Evolutionary conservation across 345 rosid species (phyloP).

Genomic region (Hibiscus trionum): DNA sequence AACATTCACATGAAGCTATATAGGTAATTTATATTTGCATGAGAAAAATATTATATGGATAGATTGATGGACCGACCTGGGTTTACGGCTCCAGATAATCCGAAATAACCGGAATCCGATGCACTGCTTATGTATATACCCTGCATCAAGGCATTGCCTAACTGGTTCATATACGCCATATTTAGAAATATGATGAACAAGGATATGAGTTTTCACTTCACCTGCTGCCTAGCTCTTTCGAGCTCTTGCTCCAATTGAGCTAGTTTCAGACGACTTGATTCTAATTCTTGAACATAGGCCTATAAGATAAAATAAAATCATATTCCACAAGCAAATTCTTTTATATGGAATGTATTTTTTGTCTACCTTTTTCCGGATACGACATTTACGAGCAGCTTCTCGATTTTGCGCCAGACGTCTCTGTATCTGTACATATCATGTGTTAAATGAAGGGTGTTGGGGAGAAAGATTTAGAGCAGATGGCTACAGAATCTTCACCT

Average conservation of each 20-base stretch:
- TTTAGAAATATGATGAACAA: neutral
- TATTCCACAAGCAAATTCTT: neutral
- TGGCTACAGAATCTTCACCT: too few species aligned
- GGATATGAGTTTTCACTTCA: constrained; percentile 17
- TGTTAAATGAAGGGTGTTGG: neutral
- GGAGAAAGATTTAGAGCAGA: too few species aligned
- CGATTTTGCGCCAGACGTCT: neutral
- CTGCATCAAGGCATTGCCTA: constrained; percentile 29
- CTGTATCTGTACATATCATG: neutral
- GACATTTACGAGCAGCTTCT: neutral
- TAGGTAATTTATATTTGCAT: neutral
- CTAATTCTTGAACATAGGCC: constrained; percentile 86
- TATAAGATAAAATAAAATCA: constrained; percentile 13
- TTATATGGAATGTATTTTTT: constrained; percentile 2
- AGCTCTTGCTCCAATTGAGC: constrained; percentile 79
- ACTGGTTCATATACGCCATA: constrained; percentile 1
- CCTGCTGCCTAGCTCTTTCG: constrained; percentile 63
- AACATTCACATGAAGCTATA: neutral
- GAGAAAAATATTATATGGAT: neutral
- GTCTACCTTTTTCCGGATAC: neutral
- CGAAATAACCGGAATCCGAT: constrained; percentile 40
- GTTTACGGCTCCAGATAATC: constrained; percentile 43
- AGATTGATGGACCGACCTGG: constrained; percentile 32
- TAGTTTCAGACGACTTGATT: constrained; percentile 65
- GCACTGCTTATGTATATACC: constrained; percentile 39